phyloP scores from a whole-genome alignment of 2,329 filamentous ascomycete species.

The Diplocarpon mali region DNA sequence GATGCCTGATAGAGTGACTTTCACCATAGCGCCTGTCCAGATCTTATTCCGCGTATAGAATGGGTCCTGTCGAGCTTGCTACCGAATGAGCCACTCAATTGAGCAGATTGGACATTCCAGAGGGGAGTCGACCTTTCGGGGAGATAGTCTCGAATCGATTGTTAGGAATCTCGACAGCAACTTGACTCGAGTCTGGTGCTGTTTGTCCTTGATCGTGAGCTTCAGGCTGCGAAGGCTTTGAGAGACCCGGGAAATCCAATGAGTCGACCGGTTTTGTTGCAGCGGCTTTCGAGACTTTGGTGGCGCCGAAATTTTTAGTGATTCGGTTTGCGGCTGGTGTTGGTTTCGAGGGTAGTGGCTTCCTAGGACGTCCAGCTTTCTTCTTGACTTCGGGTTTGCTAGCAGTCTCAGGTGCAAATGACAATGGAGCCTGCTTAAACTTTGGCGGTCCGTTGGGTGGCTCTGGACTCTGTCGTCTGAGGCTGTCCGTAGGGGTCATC shows the following conservation, averaged over 20 bases:
- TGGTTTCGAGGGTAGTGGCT: slow-evolving; percentile 16
- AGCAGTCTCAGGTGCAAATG: slow-evolving; percentile 15
- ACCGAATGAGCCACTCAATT: slow-evolving; percentile 1
- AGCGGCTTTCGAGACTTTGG: slow-evolving; percentile 18
- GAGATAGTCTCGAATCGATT: slow-evolving; percentile 32
- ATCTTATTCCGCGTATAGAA: neutral
- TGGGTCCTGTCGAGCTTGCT: neutral
- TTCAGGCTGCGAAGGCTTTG: too few relatives aligned
- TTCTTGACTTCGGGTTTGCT: slow-evolving; percentile 13
- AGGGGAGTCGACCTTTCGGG: slow-evolving; percentile 31
- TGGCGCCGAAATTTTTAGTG: slow-evolving; percentile 19
- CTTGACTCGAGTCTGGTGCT: neutral
- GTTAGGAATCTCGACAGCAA: slow-evolving; percentile 9
- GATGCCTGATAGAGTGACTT: neutral
- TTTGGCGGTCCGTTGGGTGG: slow-evolving; percentile 23
- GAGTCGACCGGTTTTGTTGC: slow-evolving; percentile 5
- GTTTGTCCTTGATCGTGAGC: neutral
- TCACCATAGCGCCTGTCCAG: neutral
- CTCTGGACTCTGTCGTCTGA: slow-evolving; percentile 33
- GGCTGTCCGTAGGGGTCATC: slow-evolving; percentile 47
- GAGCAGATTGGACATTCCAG: slow-evolving; percentile 32
- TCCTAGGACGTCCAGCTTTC: slow-evolving; percentile 20
- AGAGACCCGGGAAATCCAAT: too few relatives aligned
- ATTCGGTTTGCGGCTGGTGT: slow-evolving; percentile 17
- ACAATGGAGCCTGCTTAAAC: slow-evolving; percentile 41